Percentiles rank a stretch among this genome's conserved stretches.
Evolutionary conservation across 371 early-diverging fungal species (phyloP).

Genomic region (Zopfochytrium polystomum): DNA sequence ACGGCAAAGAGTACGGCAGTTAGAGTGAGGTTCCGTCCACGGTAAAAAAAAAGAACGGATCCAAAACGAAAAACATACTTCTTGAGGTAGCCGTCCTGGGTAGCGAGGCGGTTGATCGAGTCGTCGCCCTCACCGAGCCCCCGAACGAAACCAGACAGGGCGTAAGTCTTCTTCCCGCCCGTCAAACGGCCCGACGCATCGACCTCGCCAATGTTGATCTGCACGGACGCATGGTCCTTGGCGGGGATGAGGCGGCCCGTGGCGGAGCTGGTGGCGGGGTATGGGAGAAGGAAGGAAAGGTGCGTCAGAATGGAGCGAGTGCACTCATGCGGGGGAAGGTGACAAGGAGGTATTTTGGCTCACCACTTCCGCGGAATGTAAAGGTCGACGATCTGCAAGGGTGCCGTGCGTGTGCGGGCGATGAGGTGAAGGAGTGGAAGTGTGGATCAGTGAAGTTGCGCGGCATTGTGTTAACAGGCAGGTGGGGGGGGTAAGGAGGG

Average conservation of each 20-base stretch:
- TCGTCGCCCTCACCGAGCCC: constrained; percentile 91
- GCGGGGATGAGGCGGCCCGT: constrained; percentile 84
- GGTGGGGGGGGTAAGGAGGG: neutral
- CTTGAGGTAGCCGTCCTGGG: constrained; percentile 76
- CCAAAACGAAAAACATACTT: constrained; percentile 36
- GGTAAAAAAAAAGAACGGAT: too few relatives aligned
- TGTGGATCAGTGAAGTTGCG: neutral
- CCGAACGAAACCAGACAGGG: constrained; percentile 92
- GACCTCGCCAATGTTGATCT: constrained; percentile 95
- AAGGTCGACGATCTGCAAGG: constrained; percentile 72
- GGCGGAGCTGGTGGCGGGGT: constrained; percentile 78
- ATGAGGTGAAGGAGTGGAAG: neutral
- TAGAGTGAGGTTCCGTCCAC: too few relatives aligned
- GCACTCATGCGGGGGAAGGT: neutral
- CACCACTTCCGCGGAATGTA: constrained; percentile 96
- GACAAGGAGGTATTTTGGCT: constrained; percentile 19
- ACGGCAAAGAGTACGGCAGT: neutral
- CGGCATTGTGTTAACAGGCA: neutral
- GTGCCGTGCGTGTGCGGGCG: neutral
- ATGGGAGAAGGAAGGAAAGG: too few relatives aligned
- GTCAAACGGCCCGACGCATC: constrained; percentile 81
- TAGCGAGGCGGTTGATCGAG: constrained; percentile 93
- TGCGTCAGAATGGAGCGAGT: too few relatives aligned
- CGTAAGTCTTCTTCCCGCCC: constrained; percentile 81
- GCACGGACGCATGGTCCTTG: constrained; percentile 98